phyloP scores from a whole-genome alignment of 164 flowering plant genomes.

The Aristolochia californica region DNA sequence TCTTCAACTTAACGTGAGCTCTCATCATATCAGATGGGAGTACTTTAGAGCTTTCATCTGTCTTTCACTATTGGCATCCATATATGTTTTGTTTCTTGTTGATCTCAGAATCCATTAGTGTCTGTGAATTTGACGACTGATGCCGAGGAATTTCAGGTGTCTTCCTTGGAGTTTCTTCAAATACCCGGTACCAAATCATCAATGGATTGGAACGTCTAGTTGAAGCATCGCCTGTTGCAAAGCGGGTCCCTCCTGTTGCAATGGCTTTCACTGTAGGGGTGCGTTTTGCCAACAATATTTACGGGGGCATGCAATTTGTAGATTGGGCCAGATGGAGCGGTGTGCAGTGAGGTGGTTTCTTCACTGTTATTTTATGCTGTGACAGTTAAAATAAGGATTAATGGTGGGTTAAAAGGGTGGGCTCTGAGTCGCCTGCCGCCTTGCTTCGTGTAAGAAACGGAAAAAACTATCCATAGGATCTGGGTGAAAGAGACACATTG shows the following conservation, averaged over 20 bases:
- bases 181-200: constrained; percentile 79
- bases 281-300: constrained; percentile 79
- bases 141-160: constrained; percentile 37
- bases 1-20: too few relatives aligned
- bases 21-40: too few relatives aligned
- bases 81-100: neutral
- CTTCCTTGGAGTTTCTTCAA: constrained; percentile 88
- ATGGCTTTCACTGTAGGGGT: constrained; percentile 94
- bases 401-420: too few relatives aligned
- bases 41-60: neutral
- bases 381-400: too few relatives aligned
- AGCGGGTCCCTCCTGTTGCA: constrained; percentile 65
- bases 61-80: neutral
- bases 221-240: constrained; percentile 77
- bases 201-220: constrained; percentile 79
- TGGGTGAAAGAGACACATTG: too few relatives aligned
- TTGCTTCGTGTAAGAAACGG: too few relatives aligned
- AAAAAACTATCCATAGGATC: too few relatives aligned
- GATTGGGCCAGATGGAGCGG: constrained; percentile 98
- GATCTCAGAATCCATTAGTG: neutral
- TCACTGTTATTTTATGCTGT: too few relatives aligned
- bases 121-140: too few relatives aligned
- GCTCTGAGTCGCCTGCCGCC: too few relatives aligned
- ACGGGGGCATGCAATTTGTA: constrained; percentile 95
- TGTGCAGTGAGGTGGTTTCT: constrained; percentile 38